Base-by-base conservation (phyloP, 2,329 filamentous ascomycete genomes). In the Xylariaceae sp. region DNA sequence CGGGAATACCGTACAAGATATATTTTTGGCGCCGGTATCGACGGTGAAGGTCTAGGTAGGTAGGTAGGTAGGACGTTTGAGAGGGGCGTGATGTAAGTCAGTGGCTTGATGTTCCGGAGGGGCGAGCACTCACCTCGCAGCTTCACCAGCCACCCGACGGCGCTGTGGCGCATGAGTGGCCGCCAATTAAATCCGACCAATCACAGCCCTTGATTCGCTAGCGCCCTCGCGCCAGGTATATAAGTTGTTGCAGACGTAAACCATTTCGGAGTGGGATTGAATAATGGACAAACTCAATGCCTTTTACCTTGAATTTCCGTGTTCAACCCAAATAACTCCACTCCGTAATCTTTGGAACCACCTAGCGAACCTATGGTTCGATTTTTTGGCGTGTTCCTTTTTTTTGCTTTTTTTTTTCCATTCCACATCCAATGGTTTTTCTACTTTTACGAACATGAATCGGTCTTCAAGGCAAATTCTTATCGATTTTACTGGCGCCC, bases 341-440 rank as follows among this genome's bases (percentile, higher is more conserved):
- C 54, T 62, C 51, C 47, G 46, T 51, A 62, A 62, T 62, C 59
- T 62, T 62, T 62, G 60, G 60, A 62, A 51, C 26, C 45, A 55
- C 67, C 52, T 60, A n/a, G 56, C 70, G 68, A 66, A 55, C 51
- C 55, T 64, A 66, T 66, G 68, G 66, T 76, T 76, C 74, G 71
- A 76, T 66, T 71, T 68, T 65, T 65, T 50, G 19, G 5, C 13
- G 18, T 21, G 16, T 18, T 46, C 12, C 2, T 19, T 45, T 47
- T 40, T 49, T 32, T 19, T 40, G 32, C 16, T 18, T 50, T 34
- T 16, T 41, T 46, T 29, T 30, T 37, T 26, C n/a, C 7, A 18
- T 18, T 36, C 4, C 30, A 13, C 8, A 5, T 19, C 18, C 16
- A 22, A 16, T 13, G n/a, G 12, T 15, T 18, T 37, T 47, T 5